Evolutionary conservation across 441 rosid genomes (phyloP), one percentile per base, ranked within the genome.

Genomic region (Euphorbia neoarborescens): DNA sequence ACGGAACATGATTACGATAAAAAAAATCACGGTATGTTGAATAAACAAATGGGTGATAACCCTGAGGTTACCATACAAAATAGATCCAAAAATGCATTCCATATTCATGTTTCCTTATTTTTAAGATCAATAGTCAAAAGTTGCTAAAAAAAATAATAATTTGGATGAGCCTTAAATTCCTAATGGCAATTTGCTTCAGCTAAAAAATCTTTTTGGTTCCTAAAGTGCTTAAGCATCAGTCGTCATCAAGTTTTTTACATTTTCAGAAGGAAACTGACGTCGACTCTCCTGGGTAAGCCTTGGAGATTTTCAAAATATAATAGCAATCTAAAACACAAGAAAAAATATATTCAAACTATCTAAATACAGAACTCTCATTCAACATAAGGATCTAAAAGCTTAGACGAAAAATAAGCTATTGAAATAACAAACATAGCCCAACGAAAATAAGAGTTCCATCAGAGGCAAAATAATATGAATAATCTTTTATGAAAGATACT

Each of bases 231-330:
- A 96, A 76, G 98, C 88, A 86, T 93, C 99, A 60, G 97, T 91
- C 25, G 98, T 93, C 98, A 96, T 96, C 87, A 96, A 83, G 84
- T 96, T 96, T 76, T 98, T 96, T 78, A 93, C 91, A 83, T 96
- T 96, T 74, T 98, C 99, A 62, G 99, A 78, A 62, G 91, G 83
- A 82, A 93, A 91, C 76, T 85, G 84, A 75, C 79, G 87, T 62
- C 99, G 96, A 59, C 91, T 81, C 81, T 96, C 98, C 35, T 93
- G 92, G 54, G 98, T 96, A 73, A 96, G 79, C 90, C 97, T 86
- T 71, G 91, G 83, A 53, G 99, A 89, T 80, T 96, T 96, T 50
- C 94, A 88, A 82, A 93, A 96, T 48, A 96, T 94, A 75, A 98
- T 97, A 78, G 99, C 99, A 83, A 93, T 77, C 99, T 95, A 81